Evolutionary conservation across 2,329 filamentous ascomycete species (phyloP), one percentile per base, ranked within the genome.

Genomic region (Trichoderma cornu-damae): DNA sequence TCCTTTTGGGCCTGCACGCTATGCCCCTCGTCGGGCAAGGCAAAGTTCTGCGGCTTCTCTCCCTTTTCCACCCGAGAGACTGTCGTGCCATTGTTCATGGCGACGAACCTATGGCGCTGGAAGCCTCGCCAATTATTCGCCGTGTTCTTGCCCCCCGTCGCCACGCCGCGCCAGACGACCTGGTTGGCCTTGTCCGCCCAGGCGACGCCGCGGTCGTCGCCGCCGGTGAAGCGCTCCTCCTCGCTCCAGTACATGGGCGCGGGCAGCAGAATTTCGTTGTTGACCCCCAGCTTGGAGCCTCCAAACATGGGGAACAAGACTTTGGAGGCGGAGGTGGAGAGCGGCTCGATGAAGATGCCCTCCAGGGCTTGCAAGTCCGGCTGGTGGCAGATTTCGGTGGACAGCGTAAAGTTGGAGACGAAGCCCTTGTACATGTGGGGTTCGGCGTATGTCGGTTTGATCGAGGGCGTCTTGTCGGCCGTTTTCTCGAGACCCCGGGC

Each of bases 81-180:
- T 57, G 77, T 78, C 6, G 85, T 87, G 9, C 76, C 80, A 63
- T 91, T 90, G 65, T 85, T 80, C 84, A 90, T 87, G 44, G 83
- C 77, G 2, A 90, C 79, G 66, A 91, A 89, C 2, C 88, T 85
- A 66, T 90, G 88, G 3, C 88, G 82, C 61, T 91, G 87, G 65
- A 90, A 90, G 0, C 83, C 80, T 9, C 76, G 80, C 88, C 88
- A 91, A 64, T 85, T 90, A 26, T 78, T 63, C 68, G 76, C 65
- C 62, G 76, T 72, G 62, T 87, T 84, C 37, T 72, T 71, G 1
- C 85, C 86, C 2, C 85, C 85, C 1, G 85, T 86, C 1, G 84
- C 85, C 7, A 87, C 83, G 32, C 85, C 85, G 30, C 85, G 82
- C 85, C 86, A 88, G 49, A 87, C 72, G 34, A 80, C 76, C 2